Evolutionary conservation across 1,284 basidiomycete genomes (phyloP), one percentile per base, ranked within the genome.

Genomic region (Coniferiporia weirii): DNA sequence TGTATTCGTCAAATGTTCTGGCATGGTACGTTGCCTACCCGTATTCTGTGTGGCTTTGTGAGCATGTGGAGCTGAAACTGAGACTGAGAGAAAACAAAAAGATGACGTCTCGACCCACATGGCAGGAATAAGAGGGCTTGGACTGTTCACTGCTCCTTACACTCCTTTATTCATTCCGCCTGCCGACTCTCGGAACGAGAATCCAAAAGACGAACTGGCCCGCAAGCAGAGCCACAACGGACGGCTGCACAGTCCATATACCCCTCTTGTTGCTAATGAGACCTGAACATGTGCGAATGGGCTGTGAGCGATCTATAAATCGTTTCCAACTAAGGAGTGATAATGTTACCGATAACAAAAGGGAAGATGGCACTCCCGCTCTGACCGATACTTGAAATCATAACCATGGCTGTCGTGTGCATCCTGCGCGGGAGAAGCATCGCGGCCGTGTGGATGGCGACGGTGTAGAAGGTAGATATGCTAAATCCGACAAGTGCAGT

Each of bases 281-380:
- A 22, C 60, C 46, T 59, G 35, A 15, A 19, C 5, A 20, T 32
- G 17, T 10, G 6, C 20, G 5, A 12, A 27, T 4, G 5, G 3
- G 12, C 1, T 43, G 8, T 50, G 36, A 17, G 52, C 17, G 5
- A 44, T 49, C 20, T 44, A 1, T 32, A n/a, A 32, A 12, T 8
- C 22, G 20, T 19, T 34, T 38, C 48, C 3, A 19, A 19, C 13
- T 3, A 13, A n/a, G 17, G 17, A 3, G 8, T 4, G 43, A 45
- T 44, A n/a, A 4, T n/a, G n/a, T 44, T 47, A 44, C 70, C 70
- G 46, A 70, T 64, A 19, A 72, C 59, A 52, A 72, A 64, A 46
- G 71, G 70, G 67, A 71, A 71, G 48, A 71, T 65, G 34, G 70
- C 70, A 57, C 70, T 71, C 4, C 70, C 71, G 61, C 67, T 71